Base-by-base conservation (phyloP, 2,329 filamentous ascomycete genomes). In the Tolypocladium nubicola region DNA sequence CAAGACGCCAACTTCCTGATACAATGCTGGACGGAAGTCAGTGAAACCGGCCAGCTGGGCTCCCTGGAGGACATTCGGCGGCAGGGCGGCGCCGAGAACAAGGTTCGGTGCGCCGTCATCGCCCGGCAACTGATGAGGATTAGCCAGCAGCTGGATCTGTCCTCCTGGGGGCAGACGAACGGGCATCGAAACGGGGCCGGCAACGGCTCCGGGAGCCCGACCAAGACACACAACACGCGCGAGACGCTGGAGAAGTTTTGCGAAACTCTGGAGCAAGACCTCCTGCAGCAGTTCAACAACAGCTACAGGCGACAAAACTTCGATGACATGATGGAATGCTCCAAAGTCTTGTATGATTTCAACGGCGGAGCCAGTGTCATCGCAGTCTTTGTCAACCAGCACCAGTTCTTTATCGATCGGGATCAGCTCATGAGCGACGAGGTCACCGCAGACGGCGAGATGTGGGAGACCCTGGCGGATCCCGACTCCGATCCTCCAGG, bases 331-430 rank as follows among this genome's bases (percentile, higher is more conserved):
- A 87, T 90, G 75, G 94, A 97, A 70, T 99, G 94, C 70, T 90
- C 95, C 56, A 89, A 89, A 66, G 94, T 97, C 47, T 78, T 99
- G 61, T 83, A 94, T 69, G 94, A 97, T 73, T 99, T 99, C 79
- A 96, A 93, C 70, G 91, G 94, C 55, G 94, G 94, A 55, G 86
- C 90, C 58, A 97, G 92, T 69, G 94, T 97, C 59, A 96, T 97
- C 71, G 93, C 90, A 16, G 80, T 93, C 13, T 99, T 97, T 71
- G 93, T 99, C 68, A 99, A 99, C 69, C 94, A 99, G 71, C 95
- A 99, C 73, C 91, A 96, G 67, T 99, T 99, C 79, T 99, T 99
- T 75, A 97, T 99, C 67, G 94, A 97, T 69, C 82, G 92, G 33
- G 94, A 91, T 63, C 93, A 97, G 70, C 78, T 99, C 58, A 87